Base-by-base conservation (phyloP, 805 yeast genomes). In the Metschnikowia similis region DNA sequence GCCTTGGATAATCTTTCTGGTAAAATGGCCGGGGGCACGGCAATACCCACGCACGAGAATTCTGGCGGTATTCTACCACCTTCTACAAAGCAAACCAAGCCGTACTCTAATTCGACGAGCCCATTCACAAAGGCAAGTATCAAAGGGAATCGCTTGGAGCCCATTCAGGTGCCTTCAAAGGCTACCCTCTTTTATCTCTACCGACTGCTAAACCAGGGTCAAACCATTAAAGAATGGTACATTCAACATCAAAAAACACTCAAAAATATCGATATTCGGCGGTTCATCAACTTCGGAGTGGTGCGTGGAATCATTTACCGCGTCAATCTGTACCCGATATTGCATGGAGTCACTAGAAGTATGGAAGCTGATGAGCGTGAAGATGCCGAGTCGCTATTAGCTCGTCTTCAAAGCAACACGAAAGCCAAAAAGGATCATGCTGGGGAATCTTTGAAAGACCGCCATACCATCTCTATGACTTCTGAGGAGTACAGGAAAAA, bases 251-350 rank as follows among this genome's bases (percentile, higher is more conserved):
- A 72, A 36, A 77, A 78, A 42, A 67, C 70, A 3, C 69, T 94
- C 14, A 65, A 70, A 28, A 77, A 82, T 54, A 81, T 95, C 38
- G 99, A 94, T 65, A 73, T 94, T 3, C 75, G 98, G 54, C 71
- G 96, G 48, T 88, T 94, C 58, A 72, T 94, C 17, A 82, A 90
- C 16, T 94, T 91, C 72, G 99, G 99, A 1, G 77, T 89, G 2
- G 71, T 89, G 26, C 79, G 89, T 53, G 89, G 96, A 0, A 60
- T 94, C 6, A 85, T 95, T 8, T 90, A 90, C 63, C 70, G 97
- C 46, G 87, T 90, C 1, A 79, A 86, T 48, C 72, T 90, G 17
- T 88, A 81, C 61, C 97, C 98, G 0, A 69, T 88, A 1, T 65
- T 81, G 47, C 71, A 66, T 34, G 64, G 68, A 40, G 60, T 76